Evolutionary conservation across 768 basidiomycete genomes (phyloP).

Genomic region (Pseudohyphozyma bogoriensis): DNA sequence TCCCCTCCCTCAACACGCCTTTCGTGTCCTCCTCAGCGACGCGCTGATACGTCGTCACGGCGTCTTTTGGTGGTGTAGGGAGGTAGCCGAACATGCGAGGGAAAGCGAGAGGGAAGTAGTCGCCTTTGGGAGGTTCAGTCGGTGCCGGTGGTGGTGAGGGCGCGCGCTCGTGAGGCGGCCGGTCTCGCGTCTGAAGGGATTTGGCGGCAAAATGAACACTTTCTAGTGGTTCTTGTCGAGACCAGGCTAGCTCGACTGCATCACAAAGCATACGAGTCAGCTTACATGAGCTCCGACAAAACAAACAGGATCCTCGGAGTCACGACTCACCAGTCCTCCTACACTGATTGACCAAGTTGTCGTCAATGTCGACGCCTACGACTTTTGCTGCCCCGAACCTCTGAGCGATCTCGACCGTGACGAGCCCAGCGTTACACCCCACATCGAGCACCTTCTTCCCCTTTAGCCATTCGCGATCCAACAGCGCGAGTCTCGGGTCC

Average conservation of each 20-base stretch:
- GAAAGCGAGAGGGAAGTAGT: constrained; percentile 66
- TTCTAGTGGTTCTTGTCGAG: constrained; percentile 8
- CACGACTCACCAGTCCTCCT: constrained; percentile 56
- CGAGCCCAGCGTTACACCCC: constrained; percentile 77
- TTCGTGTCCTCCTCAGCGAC: constrained; percentile 6
- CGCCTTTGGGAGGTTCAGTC: background rate
- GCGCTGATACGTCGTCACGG: constrained; percentile 25
- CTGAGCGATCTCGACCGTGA: constrained; percentile 74
- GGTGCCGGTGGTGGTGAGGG: background rate
- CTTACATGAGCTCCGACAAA: constrained; percentile 39
- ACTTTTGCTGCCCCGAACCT: constrained; percentile 54
- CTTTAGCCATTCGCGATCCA: constrained; percentile 50
- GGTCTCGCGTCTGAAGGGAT: background rate
- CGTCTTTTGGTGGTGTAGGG: constrained; percentile 49
- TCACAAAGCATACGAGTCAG: background rate
- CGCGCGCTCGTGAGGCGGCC: background rate
- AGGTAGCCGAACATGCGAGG: constrained; percentile 65
- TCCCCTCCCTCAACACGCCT: constrained; percentile 2
- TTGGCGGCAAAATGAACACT: constrained; percentile 11
- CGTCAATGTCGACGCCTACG: constrained; percentile 77
- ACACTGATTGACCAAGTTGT: constrained; percentile 59
- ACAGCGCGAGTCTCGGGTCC: constrained; percentile 57
- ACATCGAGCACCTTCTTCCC: constrained; percentile 63
- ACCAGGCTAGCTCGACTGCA: constrained; percentile 15
- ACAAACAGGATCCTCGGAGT: too few species aligned